Evolutionary conservation across 441 rosid species (phyloP), one percentile per base, ranked within the genome.

Genomic region (Arabidopsis lyrata): DNA sequence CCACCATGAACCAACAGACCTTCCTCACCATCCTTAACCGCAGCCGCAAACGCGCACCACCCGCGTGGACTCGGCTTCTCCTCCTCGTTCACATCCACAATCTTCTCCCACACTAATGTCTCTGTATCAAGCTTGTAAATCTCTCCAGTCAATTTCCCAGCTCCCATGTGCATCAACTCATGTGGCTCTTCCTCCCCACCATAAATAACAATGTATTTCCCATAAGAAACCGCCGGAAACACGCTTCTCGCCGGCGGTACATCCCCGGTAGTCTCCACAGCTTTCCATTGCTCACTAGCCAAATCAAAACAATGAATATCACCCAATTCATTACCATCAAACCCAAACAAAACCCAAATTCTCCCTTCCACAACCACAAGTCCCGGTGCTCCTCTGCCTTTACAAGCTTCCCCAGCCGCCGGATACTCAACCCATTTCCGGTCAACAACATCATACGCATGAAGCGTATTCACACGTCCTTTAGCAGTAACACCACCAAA

Each of bases 131-230:
- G 35, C 36, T 72, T 84, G 38, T 85, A 91, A 6, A 81, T 67
- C 3, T 91, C 93, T 0, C 84, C 78, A 6, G 84, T 44, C 27
- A 93, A 83, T 53, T 82, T 90, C 38, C 98, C 98, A 0, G 97
- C 96, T 45, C 97, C 97, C 68, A 93, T 66, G 66, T 93, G 98
- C 47, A 96, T 93, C 61, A 85, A 73, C 77, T 90, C 93, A 77
- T 95, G 92, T 0, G 98, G 97, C 69, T 88, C 97, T 55, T 88
- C 89, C 69, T 91, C 97, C 1, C 98, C 98, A 5, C 98, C 96
- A 5, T 54, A 82, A 39, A 90, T 81, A n/a, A 86, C 49, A 45
- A 93, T 77, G 71, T 81, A 56, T 62, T 83, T 88, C 29, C 90
- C 96, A 4, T 59, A 75, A 66, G 77, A 82, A 5, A 81, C 71